phyloP scores from a whole-genome alignment of 495 filamentous ascomycete genomes.

The Tuber umbilicatum region DNA sequence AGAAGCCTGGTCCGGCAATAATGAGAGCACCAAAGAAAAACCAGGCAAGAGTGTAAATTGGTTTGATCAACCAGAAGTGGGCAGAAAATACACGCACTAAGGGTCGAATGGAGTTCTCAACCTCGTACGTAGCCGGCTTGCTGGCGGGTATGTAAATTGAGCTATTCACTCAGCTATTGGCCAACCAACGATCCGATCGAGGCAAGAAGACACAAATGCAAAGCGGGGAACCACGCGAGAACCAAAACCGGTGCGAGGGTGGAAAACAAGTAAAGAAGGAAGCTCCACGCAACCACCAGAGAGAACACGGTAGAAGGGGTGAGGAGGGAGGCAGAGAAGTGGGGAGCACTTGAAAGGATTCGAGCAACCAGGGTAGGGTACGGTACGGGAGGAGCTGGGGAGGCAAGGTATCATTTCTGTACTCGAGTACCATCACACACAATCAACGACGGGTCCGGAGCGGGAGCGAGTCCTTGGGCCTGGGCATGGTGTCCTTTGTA shows the following conservation, averaged over 20 bases:
- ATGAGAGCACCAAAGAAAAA: background rate
- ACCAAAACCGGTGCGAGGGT: conserved; percentile 27
- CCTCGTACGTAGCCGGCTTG: conserved; percentile 25
- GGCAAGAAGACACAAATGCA: conserved; percentile 26
- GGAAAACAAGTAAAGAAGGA: conserved; percentile 30
- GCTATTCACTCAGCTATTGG: conserved; percentile 27
- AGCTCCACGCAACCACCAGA: conserved; percentile 33
- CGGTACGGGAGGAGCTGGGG: conserved; percentile 20
- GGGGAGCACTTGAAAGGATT: conserved; percentile 8
- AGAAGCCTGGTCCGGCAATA: background rate
- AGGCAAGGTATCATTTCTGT: background rate
- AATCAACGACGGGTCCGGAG: background rate
- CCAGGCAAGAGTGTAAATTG: background rate
- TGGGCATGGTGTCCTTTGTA: background rate
- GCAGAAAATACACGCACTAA: conserved; percentile 26
- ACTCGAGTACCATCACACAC: background rate
- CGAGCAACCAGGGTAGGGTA: conserved; percentile 7
- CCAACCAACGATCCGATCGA: conserved; percentile 33
- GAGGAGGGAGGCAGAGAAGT: conserved; percentile 10
- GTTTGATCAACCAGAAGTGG: conserved; percentile 21
- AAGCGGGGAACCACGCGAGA: conserved; percentile 25
- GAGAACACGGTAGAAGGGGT: conserved; percentile 13
- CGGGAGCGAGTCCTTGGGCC: background rate
- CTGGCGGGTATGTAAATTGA: conserved; percentile 21
- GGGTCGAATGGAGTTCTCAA: conserved; percentile 25